Conservation (phyloP, 2,329 filamentous ascomycete species). For the Epichloe hybrida region DNA sequence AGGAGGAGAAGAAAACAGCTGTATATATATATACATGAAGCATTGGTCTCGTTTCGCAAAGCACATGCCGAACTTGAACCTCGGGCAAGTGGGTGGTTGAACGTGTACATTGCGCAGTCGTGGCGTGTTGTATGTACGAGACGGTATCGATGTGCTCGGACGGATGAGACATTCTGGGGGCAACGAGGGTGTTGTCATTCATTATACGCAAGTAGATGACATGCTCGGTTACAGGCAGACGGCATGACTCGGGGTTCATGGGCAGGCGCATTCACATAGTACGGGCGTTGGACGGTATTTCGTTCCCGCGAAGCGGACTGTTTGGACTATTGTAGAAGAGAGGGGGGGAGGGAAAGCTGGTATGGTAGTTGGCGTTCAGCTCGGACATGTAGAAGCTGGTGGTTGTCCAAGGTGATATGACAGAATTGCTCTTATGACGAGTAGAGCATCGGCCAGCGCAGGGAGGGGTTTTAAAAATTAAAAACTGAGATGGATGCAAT, state of each 20-base stretch:
- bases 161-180: neutral
- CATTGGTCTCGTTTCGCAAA: neutral
- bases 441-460: too few relatives aligned
- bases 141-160: neutral
- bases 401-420: too few relatives aligned
- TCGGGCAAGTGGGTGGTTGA: neutral
- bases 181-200: neutral
- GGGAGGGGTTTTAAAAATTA: too few relatives aligned
- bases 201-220: neutral
- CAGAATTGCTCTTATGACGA: too few relatives aligned
- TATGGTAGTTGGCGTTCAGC: too few relatives aligned
- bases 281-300: constrained; percentile 2
- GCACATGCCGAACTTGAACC: neutral
- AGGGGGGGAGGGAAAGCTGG: too few relatives aligned
- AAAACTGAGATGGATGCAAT: too few relatives aligned
- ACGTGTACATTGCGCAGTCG: neutral
- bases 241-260: neutral
- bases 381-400: too few relatives aligned
- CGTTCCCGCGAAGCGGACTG: neutral
- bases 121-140: neutral
- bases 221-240: constrained; percentile 1
- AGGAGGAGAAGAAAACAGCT: neutral
- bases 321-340: neutral
- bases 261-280: constrained; percentile 1
- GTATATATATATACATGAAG: neutral